Base-by-base conservation (phyloP, 768 basidiomycete genomes). In the Pisolithus sp. region DNA sequence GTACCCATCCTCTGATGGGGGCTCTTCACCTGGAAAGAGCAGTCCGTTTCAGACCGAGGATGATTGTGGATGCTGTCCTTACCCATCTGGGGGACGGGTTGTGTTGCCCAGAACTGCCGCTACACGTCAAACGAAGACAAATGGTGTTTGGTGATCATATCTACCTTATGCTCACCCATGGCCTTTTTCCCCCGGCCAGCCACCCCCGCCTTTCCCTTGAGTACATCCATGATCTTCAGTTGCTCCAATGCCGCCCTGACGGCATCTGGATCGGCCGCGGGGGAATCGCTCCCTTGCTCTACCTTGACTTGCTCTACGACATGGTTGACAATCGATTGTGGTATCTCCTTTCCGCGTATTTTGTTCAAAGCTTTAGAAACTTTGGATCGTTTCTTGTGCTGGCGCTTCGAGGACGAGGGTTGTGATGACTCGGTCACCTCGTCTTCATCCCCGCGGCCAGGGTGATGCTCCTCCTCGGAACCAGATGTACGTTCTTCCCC, bases 31-130 rank as follows among this genome's bases (percentile, higher is more conserved):
- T 91, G 28, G 2, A 21, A 47, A 17, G 54, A 17, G 24, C 46
- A n/a, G 46, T 8, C 18, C 6, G 54, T 50, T 20, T 57, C 18
- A 46, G 15, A 21, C 37, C 15, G 6, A 31, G n/a, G 30, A 30
- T 28, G 48, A 17, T 9, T 26, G 18, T 41, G n/a, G 13, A 12
- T 50, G 41, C 17, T 43, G 30, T 23, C 13, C 67, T 59, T 61
- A 83, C 89, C 88, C 50, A 82, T 69, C 62, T 93, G 91, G n/a
- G 92, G 89, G 7, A 99, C 96, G 3, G 96, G 96, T 68, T 99
- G 96, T 6, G 95, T 98, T 31, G 76, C 82, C 96, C 96, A 98
- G 71, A 99, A 99, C 93, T 92, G 60, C n/a, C 23, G 8, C 46
- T 36, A 31, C 12, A 18, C n/a, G 34, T 21, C 12, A 48, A 30